Percentiles rank a stretch among this genome's conserved stretches.
Conservation (phyloP, 2,329 filamentous ascomycete genomes). For the Diaporthe sp. region DNA sequence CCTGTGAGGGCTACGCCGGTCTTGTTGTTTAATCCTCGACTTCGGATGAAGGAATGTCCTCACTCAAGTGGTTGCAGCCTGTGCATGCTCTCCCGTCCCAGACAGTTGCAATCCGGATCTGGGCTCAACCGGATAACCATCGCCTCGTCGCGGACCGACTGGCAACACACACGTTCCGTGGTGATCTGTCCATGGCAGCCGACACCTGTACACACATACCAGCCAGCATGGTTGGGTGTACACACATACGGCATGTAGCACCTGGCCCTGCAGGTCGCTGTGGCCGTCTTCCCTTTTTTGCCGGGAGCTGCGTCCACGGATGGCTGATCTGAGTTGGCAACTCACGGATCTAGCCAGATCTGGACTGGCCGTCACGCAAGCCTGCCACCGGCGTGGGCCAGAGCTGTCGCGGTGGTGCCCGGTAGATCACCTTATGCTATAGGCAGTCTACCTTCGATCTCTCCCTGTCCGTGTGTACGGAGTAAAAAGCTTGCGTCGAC, state of each 20-base stretch:
- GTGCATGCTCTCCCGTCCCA: neutral
- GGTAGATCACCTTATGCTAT: slow-evolving; percentile 24
- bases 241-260: slow-evolving; percentile 26
- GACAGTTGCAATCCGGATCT: slow-evolving; percentile 23
- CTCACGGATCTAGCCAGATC: slow-evolving; percentile 29
- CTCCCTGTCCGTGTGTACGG: slow-evolving; percentile 9
- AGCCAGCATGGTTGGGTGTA: slow-evolving; percentile 26
- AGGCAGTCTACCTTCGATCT: neutral
- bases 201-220: slow-evolving; percentile 14
- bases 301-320: slow-evolving; percentile 33
- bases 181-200: slow-evolving; percentile 18
- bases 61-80: neutral
- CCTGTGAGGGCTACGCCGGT: slow-evolving; percentile 1
- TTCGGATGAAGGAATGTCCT: slow-evolving; percentile 1
- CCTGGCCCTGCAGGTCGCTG: slow-evolving; percentile 32
- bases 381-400: slow-evolving; percentile 31
- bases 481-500: slow-evolving; percentile 28
- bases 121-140: slow-evolving; percentile 17
- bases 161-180: neutral
- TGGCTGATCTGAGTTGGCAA: slow-evolving; percentile 38
- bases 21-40: neutral
- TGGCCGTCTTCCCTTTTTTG: slow-evolving; percentile 15
- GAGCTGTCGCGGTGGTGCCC: slow-evolving; percentile 29
- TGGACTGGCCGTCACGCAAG: slow-evolving; percentile 37
- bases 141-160: neutral